A percentile compares a stretch with the other conserved stretches of the same genome.
Evolutionary conservation across 768 basidiomycete genomes (phyloP).

Genomic region (Leccinum barrowsii): DNA sequence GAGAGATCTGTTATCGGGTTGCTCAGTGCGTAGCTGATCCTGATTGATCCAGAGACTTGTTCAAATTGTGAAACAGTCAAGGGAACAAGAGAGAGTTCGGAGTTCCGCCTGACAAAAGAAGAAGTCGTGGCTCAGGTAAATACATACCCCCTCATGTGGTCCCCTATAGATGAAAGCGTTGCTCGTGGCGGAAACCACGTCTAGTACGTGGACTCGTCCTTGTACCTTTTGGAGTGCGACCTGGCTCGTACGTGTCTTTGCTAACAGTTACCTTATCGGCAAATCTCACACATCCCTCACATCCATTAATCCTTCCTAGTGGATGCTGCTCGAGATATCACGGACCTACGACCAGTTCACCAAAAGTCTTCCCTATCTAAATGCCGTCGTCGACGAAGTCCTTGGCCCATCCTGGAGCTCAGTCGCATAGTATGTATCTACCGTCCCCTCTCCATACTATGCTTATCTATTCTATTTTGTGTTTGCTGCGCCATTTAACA

Average conservation of each 20-base stretch:
- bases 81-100: constrained; percentile 26
- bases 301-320: constrained; percentile 27
- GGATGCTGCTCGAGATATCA: constrained; percentile 57
- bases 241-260: neutral
- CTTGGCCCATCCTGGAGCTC: constrained; percentile 35
- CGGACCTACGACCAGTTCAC: constrained; percentile 50
- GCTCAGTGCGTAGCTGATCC: constrained; percentile 12
- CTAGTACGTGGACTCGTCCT: constrained; percentile 9
- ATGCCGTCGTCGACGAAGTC: constrained; percentile 45
- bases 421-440: constrained; percentile 6
- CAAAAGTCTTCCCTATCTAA: constrained; percentile 49
- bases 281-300: neutral
- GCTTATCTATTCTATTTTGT: neutral
- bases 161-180: constrained; percentile 14
- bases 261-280: constrained; percentile 17
- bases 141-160: too few relatives aligned
- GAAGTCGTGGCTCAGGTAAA: constrained; percentile 30
- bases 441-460: neutral
- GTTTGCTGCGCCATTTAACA: neutral
- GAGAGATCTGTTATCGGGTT: constrained; percentile 27
- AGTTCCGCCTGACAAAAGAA: constrained; percentile 23
- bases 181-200: constrained; percentile 19
- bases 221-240: neutral
- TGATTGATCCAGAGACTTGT: neutral
- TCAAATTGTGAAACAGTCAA: constrained; percentile 29